Conservation (phyloP, 179 eudicot species). For the Vitellaria paradoxa region DNA sequence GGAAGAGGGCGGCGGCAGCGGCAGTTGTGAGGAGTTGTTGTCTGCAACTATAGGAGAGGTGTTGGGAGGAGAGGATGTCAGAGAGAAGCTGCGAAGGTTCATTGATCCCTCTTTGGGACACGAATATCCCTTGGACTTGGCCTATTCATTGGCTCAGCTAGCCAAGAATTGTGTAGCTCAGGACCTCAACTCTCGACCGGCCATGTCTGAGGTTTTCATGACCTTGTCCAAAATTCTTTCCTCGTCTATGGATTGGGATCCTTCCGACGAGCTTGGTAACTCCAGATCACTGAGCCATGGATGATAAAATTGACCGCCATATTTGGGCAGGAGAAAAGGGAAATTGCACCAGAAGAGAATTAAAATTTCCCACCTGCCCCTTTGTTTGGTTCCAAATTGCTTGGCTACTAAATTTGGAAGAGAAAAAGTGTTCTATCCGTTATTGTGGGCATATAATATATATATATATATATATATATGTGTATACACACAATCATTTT, state of each 20-base stretch:
- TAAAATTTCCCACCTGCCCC: no score
- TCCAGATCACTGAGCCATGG: conserved; percentile 22
- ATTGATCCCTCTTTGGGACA: conserved; percentile 65
- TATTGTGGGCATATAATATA: no score
- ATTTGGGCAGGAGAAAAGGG: no score
- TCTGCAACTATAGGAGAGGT: conserved; percentile 28
- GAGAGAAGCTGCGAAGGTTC: conserved; percentile 28
- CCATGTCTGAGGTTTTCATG: conserved; percentile 39
- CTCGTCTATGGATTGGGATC: conserved; percentile 71
- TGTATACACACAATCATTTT: no score
- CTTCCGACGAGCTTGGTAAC: conserved; percentile 43
- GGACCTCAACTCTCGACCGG: conserved; percentile 51
- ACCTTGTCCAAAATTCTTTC: conserved; percentile 52
- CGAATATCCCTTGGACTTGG: conserved; percentile 37
- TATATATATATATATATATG: no score
- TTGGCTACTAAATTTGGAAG: no score
- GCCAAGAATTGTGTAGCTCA: conserved; percentile 43
- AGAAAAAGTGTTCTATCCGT: no score
- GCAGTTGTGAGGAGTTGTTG: conserved; percentile 19
- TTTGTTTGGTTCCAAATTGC: no score
- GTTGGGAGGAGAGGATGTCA: conserved; percentile 30
- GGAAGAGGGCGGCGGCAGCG: conserved; percentile 28
- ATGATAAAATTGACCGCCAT: conserved; percentile 8
- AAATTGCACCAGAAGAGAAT: no score
- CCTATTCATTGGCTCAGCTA: conserved; percentile 59